A percentile compares a stretch with the other conserved stretches of the same genome.
These are phyloP conservation scores for Phaffomyces opuntiae DNA, from an alignment of 805 yeast genomes.

Conservation along the genomic window DNA sequence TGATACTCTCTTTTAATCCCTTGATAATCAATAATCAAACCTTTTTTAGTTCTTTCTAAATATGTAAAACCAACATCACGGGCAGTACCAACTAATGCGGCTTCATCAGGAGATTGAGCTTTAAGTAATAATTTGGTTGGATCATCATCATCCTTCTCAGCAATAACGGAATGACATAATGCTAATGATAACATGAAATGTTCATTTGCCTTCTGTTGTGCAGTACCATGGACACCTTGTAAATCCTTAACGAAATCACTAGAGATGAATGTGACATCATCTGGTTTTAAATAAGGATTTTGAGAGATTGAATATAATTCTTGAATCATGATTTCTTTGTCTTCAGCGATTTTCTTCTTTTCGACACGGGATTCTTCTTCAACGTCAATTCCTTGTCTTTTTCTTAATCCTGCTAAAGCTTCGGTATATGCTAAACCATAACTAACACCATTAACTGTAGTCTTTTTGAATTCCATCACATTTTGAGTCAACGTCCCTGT, in stretches of 20 bases:
- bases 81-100: conserved; percentile 78
- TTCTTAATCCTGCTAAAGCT: conserved; percentile 71
- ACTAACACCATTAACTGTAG: conserved; percentile 64
- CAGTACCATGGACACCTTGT: conserved; percentile 40
- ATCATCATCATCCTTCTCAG: conserved; percentile 56
- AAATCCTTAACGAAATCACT: conserved; percentile 59
- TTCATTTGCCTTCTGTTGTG: conserved; percentile 53
- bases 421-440: conserved; percentile 83
- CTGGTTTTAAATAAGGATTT: conserved; percentile 39
- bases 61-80: conserved; percentile 70
- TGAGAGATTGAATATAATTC: conserved; percentile 31
- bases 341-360: conserved; percentile 46
- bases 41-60: conserved; percentile 58
- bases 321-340: conserved; percentile 52
- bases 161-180: conserved; percentile 70
- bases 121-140: conserved; percentile 51
- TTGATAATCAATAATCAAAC: conserved; percentile 59
- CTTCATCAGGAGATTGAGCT: conserved; percentile 86
- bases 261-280: conserved; percentile 65
- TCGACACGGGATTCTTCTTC: conserved; percentile 51
- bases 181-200: conserved; percentile 75
- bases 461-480: conserved; percentile 79
- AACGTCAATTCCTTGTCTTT: conserved; percentile 71
- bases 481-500: conserved; percentile 83
- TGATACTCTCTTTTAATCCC: conserved; percentile 68